Base-by-base conservation (phyloP, 192 early-diverging fungal species). In the Umbelopsis ramanniana region DNA sequence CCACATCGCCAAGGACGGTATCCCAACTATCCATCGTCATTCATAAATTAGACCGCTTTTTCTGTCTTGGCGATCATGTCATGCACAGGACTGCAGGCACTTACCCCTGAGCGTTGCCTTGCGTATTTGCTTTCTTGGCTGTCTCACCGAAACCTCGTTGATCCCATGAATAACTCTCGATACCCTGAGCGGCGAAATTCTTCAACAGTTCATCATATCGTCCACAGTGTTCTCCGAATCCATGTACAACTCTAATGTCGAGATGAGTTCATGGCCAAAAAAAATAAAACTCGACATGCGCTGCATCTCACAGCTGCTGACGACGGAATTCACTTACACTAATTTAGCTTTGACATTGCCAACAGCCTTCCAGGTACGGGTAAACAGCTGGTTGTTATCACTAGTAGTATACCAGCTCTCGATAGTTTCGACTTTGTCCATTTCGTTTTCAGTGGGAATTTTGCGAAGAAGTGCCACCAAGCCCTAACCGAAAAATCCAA, bases 121-220 rank as follows among this genome's bases (percentile, higher is more conserved):
- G 77, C 17, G 73, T 70, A 29, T 81, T 79, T 24, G 77, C 75
- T 60, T 84, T 84, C 46, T 76, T 77, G 70, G 74, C 87, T 12
- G 91, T 93, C 72, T 86, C 67, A 19, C 91, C 91, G 70, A 84
- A 89, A 48, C 91, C 91, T 57, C 91, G 82, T 75, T 91, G 88
- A 74, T 92, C 91, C 67, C 79, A 87, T 14, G 71, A 84, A 35
- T 79, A 79, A 73, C 86, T 81, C 66, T 87, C 75, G 69, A 93
- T 86, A 2, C 86, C 88, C 26, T 71, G 68, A 50, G 67, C 76
- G 47, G 83, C 80, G 71, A 90, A 90, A 19, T 73, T 72, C 26
- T 77, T 67, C 73, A 89, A 89, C 47, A 91, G 76, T 46, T 89
- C 80, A 50, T 90, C 82, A 66, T 86, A 88, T 43, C 87, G 83